Conservation (phyloP, 306 rosid species). For the Rubus parviflorus region DNA sequence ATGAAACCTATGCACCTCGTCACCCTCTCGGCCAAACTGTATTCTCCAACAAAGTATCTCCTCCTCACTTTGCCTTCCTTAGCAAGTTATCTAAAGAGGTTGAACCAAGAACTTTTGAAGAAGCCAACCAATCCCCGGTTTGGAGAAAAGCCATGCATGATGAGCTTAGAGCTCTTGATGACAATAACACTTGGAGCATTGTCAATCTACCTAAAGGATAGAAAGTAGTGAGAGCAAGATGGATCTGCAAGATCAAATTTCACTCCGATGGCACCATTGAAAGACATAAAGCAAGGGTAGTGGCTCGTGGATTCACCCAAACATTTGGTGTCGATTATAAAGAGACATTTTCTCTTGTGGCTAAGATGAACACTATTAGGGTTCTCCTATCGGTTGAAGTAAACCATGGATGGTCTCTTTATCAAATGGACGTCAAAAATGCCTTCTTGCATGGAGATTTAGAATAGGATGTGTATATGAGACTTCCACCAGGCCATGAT, state of each 20-base stretch:
- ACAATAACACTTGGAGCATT: not conserved
- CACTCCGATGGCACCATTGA: not conserved
- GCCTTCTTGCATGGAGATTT: not conserved
- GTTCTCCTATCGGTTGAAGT: not conserved
- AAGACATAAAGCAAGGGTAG: not conserved
- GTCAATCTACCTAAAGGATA: not conserved
- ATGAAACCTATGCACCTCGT: too few species aligned
- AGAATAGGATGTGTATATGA: not conserved
- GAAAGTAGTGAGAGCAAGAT: not conserved
- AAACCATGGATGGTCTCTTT: not conserved
- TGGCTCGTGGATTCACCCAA: not conserved
- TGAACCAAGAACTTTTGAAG: too few species aligned
- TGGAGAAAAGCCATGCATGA: too few species aligned
- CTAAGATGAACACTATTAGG: not conserved
- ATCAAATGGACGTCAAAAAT: too few species aligned
- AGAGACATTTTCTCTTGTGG: too few species aligned
- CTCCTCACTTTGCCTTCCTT: too few species aligned
- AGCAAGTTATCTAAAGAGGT: too few species aligned
- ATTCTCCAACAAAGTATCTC: too few species aligned
- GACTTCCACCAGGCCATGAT: too few species aligned
- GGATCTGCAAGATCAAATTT: not conserved
- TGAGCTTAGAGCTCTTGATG: not conserved
- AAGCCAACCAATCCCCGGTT: too few species aligned
- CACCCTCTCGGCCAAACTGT: too few species aligned
- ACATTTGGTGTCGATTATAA: not conserved